A percentile compares a stretch with the other conserved stretches of the same genome.
These are phyloP conservation scores for Ophiobolus disseminans DNA, from an alignment of 2,329 filamentous ascomycete species.

Conservation along the genomic window DNA sequence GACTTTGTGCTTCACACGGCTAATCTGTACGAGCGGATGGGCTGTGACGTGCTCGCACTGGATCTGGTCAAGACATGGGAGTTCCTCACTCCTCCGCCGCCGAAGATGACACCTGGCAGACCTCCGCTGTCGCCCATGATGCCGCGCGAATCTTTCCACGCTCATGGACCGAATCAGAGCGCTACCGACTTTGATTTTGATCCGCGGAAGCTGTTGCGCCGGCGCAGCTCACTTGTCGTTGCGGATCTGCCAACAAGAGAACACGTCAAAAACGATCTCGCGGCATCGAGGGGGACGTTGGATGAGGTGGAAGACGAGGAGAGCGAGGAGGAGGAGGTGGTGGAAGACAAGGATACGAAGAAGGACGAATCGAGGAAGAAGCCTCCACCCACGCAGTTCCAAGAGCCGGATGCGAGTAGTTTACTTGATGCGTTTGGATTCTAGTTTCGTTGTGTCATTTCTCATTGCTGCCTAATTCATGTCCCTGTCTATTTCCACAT, in stretches of 20 bases:
- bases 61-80: slow-evolving; percentile 86
- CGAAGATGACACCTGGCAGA: slow-evolving; percentile 20
- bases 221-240: slow-evolving; percentile 79
- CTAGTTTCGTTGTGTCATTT: slow-evolving; percentile 48
- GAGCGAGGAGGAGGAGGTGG: slow-evolving; percentile 51
- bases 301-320: slow-evolving; percentile 26
- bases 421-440: slow-evolving; percentile 94
- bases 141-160: slow-evolving; percentile 31
- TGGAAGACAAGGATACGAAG: slow-evolving; percentile 53
- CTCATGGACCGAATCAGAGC: slow-evolving; percentile 22
- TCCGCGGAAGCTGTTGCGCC: slow-evolving; percentile 70
- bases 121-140: slow-evolving; percentile 37
- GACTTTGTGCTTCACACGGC: slow-evolving; percentile 88
- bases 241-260: slow-evolving; percentile 67
- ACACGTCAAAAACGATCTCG: slow-evolving; percentile 28
- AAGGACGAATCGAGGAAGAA: slow-evolving; percentile 54
- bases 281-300: slow-evolving; percentile 20
- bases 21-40: slow-evolving; percentile 85
- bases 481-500: background rate
- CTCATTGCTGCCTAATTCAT: slow-evolving; percentile 6
- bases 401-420: slow-evolving; percentile 90
- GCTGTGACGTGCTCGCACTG: slow-evolving; percentile 86
- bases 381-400: slow-evolving; percentile 76
- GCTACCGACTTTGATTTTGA: slow-evolving; percentile 56
- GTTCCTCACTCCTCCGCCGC: slow-evolving; percentile 64